A percentile compares a stretch with the other conserved stretches of the same genome.
These are phyloP conservation scores for Trichothecium roseum DNA, from an alignment of 2,329 filamentous ascomycete species.

Conservation along the genomic window DNA sequence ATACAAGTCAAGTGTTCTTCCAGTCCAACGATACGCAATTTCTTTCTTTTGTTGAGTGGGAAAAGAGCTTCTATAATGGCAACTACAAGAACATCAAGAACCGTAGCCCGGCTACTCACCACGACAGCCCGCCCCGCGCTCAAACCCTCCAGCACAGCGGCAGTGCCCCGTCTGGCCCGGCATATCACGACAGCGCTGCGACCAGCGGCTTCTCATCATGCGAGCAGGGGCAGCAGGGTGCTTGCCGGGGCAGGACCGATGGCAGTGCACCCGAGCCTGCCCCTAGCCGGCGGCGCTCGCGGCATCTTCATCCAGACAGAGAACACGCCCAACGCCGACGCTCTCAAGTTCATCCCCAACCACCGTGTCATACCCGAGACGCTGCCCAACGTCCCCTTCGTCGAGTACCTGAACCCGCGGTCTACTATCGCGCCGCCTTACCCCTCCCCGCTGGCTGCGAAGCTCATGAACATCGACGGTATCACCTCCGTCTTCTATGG, in stretches of 20 bases:
- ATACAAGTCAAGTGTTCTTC: too few species aligned
- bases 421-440: conserved; percentile 81
- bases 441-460: conserved; percentile 81
- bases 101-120: conserved; percentile 13
- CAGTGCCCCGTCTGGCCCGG: neutral
- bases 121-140: conserved; percentile 11
- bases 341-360: conserved; percentile 92
- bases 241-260: conserved; percentile 14
- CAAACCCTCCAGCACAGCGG: conserved; percentile 2
- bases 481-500: conserved; percentile 95
- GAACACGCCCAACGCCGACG: conserved; percentile 86
- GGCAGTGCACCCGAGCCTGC: conserved; percentile 7
- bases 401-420: conserved; percentile 86
- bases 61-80: conserved; percentile 13
- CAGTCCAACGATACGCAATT: too few species aligned
- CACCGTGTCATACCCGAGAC: conserved; percentile 69
- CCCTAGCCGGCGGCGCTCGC: conserved; percentile 32
- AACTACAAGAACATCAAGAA: conserved; percentile 12
- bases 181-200: neutral
- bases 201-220: conserved; percentile 10
- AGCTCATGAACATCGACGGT: conserved; percentile 87
- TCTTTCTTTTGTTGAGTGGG: neutral
- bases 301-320: conserved; percentile 98
- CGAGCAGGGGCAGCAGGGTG: conserved; percentile 12
- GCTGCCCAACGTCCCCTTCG: conserved; percentile 58